These are phyloP conservation scores for Polyporus arcularius DNA, from an alignment of 768 basidiomycete genomes.

Conservation along the genomic window DNA sequence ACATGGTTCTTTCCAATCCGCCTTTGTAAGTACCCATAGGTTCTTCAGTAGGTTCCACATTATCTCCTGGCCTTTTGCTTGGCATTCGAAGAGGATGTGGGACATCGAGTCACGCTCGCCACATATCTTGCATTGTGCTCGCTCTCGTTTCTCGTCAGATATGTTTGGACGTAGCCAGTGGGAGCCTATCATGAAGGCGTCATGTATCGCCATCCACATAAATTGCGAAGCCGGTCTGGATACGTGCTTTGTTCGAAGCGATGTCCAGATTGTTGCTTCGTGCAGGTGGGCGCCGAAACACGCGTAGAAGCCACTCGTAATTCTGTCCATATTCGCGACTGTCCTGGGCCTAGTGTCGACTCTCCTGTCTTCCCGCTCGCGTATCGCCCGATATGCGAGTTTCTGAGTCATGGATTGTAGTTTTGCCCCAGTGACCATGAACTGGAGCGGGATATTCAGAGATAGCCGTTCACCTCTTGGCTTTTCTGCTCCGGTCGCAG, in stretches of 20 bases:
- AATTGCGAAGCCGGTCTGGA: not conserved
- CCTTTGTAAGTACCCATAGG: not conserved
- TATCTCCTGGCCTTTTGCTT: not conserved
- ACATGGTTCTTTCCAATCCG: not conserved
- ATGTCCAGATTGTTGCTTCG: no score
- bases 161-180: constrained; percentile 1
- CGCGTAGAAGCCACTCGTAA: not conserved
- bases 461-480: no score
- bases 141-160: not conserved
- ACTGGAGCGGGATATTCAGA: no score
- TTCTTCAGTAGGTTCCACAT: not conserved
- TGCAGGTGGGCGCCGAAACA: no score
- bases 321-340: not conserved
- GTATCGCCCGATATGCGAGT: not conserved
- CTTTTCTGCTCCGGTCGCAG: not conserved
- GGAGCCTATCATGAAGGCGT: not conserved
- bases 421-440: no score
- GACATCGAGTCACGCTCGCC: not conserved
- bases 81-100: constrained; percentile 3
- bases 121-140: constrained; percentile 1
- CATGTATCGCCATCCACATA: constrained; percentile 2
- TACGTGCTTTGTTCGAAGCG: not conserved
- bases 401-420: not conserved
- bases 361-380: not conserved
- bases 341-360: not conserved